Evolutionary conservation across 148 eudicot species (phyloP).

Genomic region (Rheum nobile): DNA sequence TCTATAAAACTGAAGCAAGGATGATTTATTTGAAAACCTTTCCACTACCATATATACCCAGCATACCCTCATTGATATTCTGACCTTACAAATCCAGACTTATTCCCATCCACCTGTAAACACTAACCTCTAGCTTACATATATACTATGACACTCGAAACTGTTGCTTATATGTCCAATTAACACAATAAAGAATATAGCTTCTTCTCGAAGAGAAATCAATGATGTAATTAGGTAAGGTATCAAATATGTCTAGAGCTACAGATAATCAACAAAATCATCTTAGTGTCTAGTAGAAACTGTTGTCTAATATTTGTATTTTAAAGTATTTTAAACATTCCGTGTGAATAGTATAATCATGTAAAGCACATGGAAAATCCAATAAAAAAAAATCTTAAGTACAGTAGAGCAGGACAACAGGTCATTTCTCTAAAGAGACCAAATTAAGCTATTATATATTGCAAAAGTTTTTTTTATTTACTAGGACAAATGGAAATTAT

Average conservation of each 20-base stretch:
- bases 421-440: background rate
- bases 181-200: too few relatives aligned
- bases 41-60: too few relatives aligned
- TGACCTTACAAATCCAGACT: too few relatives aligned
- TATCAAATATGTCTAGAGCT: background rate
- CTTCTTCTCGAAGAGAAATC: background rate
- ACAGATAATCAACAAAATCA: background rate
- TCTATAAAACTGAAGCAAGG: too few relatives aligned
- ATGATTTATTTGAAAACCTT: too few relatives aligned
- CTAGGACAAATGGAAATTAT: background rate
- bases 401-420: background rate
- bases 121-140: too few relatives aligned
- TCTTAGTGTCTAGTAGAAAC: background rate
- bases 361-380: background rate
- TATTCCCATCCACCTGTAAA: too few relatives aligned
- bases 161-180: too few relatives aligned
- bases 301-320: background rate
- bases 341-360: too few relatives aligned
- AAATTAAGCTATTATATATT: background rate
- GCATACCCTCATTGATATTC: too few relatives aligned
- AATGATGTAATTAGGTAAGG: background rate
- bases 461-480: background rate
- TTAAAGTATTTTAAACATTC: too few relatives aligned
- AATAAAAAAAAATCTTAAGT: background rate
- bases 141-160: too few relatives aligned